A percentile compares a stretch with the other conserved stretches of the same genome.
phyloP scores from a whole-genome alignment of 2,329 filamentous ascomycete genomes.

The Clarireedia paspali region DNA sequence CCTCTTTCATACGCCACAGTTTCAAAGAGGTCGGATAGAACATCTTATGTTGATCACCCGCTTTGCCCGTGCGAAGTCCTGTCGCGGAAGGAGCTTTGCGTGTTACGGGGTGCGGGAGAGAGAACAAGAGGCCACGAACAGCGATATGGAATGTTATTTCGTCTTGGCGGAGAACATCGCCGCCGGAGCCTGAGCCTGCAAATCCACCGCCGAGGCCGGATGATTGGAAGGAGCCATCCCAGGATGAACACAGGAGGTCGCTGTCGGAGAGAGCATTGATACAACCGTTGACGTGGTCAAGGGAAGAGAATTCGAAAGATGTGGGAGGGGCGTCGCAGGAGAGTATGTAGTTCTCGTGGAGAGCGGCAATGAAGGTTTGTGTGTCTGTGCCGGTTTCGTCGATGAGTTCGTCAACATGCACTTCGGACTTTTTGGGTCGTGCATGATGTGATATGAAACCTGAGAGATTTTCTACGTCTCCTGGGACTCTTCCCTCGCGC shows the following conservation, averaged over 20 bases:
- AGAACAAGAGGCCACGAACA: slow-evolving; percentile 78
- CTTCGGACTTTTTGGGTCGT: slow-evolving; percentile 55
- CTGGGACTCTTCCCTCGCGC: slow-evolving; percentile 48
- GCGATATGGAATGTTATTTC: slow-evolving; percentile 92
- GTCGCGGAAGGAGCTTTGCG: slow-evolving; percentile 40
- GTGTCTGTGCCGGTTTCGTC: slow-evolving; percentile 92
- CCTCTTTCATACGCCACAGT: slow-evolving; percentile 76
- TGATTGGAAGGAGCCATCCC: slow-evolving; percentile 59
- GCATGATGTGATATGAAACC: slow-evolving; percentile 48
- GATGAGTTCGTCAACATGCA: slow-evolving; percentile 68
- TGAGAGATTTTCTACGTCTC: slow-evolving; percentile 49
- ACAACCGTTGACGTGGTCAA: slow-evolving; percentile 77
- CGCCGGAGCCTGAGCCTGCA: slow-evolving; percentile 45
- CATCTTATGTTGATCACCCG: slow-evolving; percentile 72
- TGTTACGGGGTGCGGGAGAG: slow-evolving; percentile 79
- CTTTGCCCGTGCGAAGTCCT: slow-evolving; percentile 29
- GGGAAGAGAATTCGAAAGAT: slow-evolving; percentile 48
- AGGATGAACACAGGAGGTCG: slow-evolving; percentile 73
- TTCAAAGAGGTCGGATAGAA: slow-evolving; percentile 83
- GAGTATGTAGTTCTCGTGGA: slow-evolving; percentile 88
- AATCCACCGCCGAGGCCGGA: slow-evolving; percentile 43
- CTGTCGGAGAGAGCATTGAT: slow-evolving; percentile 81
- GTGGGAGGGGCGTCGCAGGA: slow-evolving; percentile 61
- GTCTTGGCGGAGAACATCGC: slow-evolving; percentile 78
- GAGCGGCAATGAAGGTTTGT: slow-evolving; percentile 77